Percentiles rank a stretch among this genome's conserved stretches.
These are phyloP conservation scores for Candida ulmi DNA, from an alignment of 805 yeast species.

Conservation along the genomic window DNA sequence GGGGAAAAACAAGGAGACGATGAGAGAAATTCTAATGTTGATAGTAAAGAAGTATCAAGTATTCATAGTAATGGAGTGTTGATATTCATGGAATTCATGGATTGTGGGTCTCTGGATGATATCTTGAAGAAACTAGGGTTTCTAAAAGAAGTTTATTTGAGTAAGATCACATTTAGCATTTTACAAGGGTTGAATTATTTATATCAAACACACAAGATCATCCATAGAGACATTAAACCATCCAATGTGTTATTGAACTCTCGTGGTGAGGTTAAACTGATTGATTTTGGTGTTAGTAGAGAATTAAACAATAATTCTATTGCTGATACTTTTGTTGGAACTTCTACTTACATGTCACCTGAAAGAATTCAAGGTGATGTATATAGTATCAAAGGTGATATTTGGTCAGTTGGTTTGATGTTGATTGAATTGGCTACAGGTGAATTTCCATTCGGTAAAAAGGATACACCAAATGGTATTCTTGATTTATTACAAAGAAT, in stretches of 20 bases:
- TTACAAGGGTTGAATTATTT: slow-evolving; percentile 76
- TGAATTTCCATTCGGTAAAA: slow-evolving; percentile 66
- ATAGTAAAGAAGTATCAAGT: slow-evolving; percentile 15
- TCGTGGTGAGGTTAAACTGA: slow-evolving; percentile 80
- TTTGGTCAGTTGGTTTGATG: slow-evolving; percentile 94
- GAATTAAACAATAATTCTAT: slow-evolving; percentile 81
- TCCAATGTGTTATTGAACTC: slow-evolving; percentile 86
- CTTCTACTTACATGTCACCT: slow-evolving; percentile 96
- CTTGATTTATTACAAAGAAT: slow-evolving; percentile 86
- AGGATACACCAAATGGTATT: slow-evolving; percentile 73
- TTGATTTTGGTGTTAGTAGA: slow-evolving; percentile 96
- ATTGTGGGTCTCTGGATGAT: slow-evolving; percentile 87
- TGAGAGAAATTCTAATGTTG: no score
- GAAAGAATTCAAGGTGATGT: slow-evolving; percentile 94
- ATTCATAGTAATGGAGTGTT: slow-evolving; percentile 57
- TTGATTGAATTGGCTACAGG: slow-evolving; percentile 87
- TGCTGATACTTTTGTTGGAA: slow-evolving; percentile 97
- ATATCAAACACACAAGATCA: slow-evolving; percentile 78
- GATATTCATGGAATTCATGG: slow-evolving; percentile 94
- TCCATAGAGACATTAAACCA: slow-evolving; percentile 95
- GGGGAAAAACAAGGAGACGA: background rate
- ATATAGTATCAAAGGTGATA: slow-evolving; percentile 92
- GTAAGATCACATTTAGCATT: slow-evolving; percentile 70
- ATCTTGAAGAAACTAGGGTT: slow-evolving; percentile 58
- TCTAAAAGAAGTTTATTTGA: slow-evolving; percentile 61